These are phyloP conservation scores for Cryptococcus jaspeensis DNA, from an alignment of 1,284 basidiomycete genomes.

Conservation along the genomic window DNA sequence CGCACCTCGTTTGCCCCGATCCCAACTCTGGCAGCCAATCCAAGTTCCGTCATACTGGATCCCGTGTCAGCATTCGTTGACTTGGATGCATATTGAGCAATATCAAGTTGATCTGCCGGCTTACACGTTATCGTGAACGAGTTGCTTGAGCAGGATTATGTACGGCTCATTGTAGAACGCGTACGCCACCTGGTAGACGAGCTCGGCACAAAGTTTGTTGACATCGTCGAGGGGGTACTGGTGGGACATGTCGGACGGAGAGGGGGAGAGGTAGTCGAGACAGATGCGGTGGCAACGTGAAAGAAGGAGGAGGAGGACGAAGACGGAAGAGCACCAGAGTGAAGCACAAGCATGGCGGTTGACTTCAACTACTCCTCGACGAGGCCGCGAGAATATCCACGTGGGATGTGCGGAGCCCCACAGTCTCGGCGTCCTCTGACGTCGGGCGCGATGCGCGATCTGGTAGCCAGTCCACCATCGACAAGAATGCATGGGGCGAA, in stretches of 20 bases:
- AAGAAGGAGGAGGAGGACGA: constrained; percentile 3
- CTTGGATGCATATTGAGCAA: background rate
- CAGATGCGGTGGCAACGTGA: background rate
- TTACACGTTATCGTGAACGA: constrained; percentile 88
- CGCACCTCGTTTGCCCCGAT: constrained; percentile 89
- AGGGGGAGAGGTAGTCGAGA: background rate
- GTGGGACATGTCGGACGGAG: constrained; percentile 11
- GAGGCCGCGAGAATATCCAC: too few relatives aligned
- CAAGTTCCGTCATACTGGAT: constrained; percentile 48
- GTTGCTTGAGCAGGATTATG: constrained; percentile 88
- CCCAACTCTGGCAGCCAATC: constrained; percentile 81
- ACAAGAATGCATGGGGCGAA: too few relatives aligned
- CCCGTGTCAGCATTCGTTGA: background rate
- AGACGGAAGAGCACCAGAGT: too few relatives aligned
- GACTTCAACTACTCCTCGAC: too few relatives aligned
- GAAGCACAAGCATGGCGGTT: too few relatives aligned
- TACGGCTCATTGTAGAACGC: constrained; percentile 93
- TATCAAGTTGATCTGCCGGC: constrained; percentile 54
- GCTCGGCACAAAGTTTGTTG: constrained; percentile 44
- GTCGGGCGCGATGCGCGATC: too few relatives aligned
- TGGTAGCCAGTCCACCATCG: too few relatives aligned
- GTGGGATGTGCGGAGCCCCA: too few relatives aligned
- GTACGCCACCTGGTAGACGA: constrained; percentile 88
- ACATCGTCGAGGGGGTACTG: constrained; percentile 39
- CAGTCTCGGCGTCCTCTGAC: too few relatives aligned